phyloP scores from a whole-genome alignment of 768 basidiomycete species.

The Lactarius hatsudake region DNA sequence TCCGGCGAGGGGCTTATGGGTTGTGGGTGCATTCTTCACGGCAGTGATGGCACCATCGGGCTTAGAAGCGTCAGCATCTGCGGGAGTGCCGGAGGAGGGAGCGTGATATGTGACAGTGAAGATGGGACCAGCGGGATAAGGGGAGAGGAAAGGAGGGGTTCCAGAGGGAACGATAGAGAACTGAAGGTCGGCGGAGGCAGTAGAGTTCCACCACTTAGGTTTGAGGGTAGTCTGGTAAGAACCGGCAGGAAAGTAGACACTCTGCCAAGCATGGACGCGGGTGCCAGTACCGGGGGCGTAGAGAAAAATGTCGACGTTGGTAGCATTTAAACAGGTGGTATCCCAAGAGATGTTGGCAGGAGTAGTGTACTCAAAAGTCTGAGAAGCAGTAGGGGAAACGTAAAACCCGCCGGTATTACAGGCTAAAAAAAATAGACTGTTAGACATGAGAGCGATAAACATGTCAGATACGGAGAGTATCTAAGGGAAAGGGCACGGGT shows the following conservation, averaged over 20 bases:
- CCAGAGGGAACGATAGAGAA: conserved; percentile 55
- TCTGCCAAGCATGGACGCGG: conserved; percentile 56
- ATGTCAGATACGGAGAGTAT: background rate
- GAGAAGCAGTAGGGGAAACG: conserved; percentile 48
- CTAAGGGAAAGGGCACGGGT: background rate
- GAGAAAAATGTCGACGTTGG: conserved; percentile 65
- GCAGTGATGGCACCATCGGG: conserved; percentile 41
- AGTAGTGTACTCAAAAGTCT: conserved; percentile 44
- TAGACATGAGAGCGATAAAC: background rate
- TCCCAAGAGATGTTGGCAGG: conserved; percentile 66
- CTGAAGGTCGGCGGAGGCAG: conserved; percentile 49
- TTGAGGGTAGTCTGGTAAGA: conserved; percentile 48
- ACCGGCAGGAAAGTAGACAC: conserved; percentile 48
- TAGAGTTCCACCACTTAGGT: conserved; percentile 72
- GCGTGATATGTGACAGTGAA: conserved; percentile 61
- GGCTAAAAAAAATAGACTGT: conserved; percentile 32
- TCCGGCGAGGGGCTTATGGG: conserved; percentile 36
- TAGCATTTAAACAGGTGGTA: conserved; percentile 49
- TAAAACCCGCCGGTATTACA: conserved; percentile 64
- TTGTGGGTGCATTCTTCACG: conserved; percentile 37
- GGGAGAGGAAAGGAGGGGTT: conserved; percentile 48
- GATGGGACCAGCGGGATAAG: conserved; percentile 63
- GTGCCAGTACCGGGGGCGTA: conserved; percentile 47
- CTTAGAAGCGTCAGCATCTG: conserved; percentile 43
- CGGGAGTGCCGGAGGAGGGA: conserved; percentile 41